Evolutionary conservation across 257 asterid species (phyloP).

Genomic region (Paulownia fortunei): DNA sequence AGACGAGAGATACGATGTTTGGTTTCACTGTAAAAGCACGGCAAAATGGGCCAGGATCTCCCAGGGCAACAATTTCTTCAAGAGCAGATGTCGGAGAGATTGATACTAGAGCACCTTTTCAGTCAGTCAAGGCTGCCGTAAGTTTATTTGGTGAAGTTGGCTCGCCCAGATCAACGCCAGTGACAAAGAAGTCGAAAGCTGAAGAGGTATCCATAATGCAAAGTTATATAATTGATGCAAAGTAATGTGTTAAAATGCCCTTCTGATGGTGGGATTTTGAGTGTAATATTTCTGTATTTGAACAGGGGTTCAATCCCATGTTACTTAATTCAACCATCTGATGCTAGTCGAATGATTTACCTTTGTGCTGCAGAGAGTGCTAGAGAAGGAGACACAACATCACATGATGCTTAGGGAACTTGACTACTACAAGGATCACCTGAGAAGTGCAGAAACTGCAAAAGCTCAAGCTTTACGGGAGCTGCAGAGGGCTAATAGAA

Average conservation of each 20-base stretch:
- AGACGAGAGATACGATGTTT: conserved; percentile 45
- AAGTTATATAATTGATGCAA: neutral
- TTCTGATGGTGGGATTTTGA: no score
- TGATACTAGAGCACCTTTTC: conserved; percentile 77
- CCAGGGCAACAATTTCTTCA: conserved; percentile 46
- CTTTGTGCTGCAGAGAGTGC: conserved; percentile 62
- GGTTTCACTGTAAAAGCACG: conserved; percentile 48
- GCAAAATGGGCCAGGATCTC: conserved; percentile 45
- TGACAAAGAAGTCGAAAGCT: conserved; percentile 49
- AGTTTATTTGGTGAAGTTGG: conserved; percentile 65
- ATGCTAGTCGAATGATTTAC: neutral
- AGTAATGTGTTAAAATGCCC: no score
- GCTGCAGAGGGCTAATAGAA: conserved; percentile 62
- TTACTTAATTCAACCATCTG: no score
- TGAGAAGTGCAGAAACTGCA: conserved; percentile 55
- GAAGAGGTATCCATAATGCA: conserved; percentile 65
- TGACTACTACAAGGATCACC: conserved; percentile 53
- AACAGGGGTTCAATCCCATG: no score
- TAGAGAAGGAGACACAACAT: conserved; percentile 81
- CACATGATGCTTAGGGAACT: conserved; percentile 66
- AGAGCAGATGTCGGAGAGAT: conserved; percentile 62
- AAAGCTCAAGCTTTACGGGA: conserved; percentile 67
- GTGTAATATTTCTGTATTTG: no score
- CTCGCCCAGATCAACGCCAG: conserved; percentile 44
- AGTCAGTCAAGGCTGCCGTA: conserved; percentile 86